A percentile compares a stretch with the other conserved stretches of the same genome.
Conservation (phyloP, 345 rosid genomes). For the Draba incana region DNA sequence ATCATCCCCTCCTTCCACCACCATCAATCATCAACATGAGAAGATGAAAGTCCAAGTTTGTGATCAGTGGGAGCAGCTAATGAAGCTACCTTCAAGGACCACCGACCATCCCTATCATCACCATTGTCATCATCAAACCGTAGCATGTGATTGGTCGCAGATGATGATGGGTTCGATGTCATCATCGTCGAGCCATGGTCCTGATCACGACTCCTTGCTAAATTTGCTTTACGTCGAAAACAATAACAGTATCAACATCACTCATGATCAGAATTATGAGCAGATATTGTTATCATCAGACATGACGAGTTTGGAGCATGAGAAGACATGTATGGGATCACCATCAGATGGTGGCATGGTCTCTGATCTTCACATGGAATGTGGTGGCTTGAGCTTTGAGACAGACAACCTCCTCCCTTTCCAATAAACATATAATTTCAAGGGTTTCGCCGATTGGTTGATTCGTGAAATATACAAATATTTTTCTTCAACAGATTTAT, state of each 20-base stretch:
- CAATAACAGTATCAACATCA: conserved; percentile 30
- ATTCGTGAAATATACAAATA: conserved; percentile 35
- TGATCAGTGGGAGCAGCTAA: conserved; percentile 40
- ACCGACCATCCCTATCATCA: conserved; percentile 35
- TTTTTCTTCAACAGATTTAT: conserved; percentile 18
- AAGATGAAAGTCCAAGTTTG: conserved; percentile 30
- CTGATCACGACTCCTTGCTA: conserved; percentile 43
- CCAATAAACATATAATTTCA: conserved; percentile 22
- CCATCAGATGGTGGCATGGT: conserved; percentile 39
- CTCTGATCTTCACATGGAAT: conserved; percentile 37
- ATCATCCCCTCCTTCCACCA: conserved; percentile 32
- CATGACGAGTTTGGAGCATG: conserved; percentile 34
- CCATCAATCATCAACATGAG: conserved; percentile 19
- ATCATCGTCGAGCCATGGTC: conserved; percentile 36
- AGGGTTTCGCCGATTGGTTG: conserved; percentile 35
- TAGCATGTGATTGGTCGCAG: conserved; percentile 43
- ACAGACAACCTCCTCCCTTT: conserved; percentile 30
- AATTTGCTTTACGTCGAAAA: conserved; percentile 34
- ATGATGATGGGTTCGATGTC: conserved; percentile 37
- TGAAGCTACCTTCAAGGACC: conserved; percentile 37
- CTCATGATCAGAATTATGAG: conserved; percentile 30
- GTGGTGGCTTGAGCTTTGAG: conserved; percentile 41
- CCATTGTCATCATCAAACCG: conserved; percentile 31
- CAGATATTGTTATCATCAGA: conserved; percentile 34
- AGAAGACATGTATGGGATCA: conserved; percentile 39